Evolutionary conservation across 202 grass and related monocot genomes (phyloP), one percentile per base, ranked within the genome.

Genomic region (Alloteropsis angusta): DNA sequence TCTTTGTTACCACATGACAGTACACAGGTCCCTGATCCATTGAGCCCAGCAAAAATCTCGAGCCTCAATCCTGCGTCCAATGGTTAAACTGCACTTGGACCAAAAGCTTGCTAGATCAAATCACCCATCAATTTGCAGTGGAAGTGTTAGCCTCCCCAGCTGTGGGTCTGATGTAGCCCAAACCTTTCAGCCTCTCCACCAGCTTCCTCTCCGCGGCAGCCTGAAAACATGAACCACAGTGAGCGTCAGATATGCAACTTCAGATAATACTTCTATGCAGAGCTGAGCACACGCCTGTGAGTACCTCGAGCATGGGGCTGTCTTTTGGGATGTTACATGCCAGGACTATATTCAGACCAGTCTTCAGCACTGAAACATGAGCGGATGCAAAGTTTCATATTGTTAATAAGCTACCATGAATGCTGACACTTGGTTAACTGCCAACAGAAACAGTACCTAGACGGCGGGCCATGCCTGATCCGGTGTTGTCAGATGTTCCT

Each of bases 311-410:
- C 88, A 91, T 89, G 34, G 92, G 92, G 76, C 92, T 98, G 36
- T 95, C 92, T 80, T 95, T 98, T 38, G 89, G 95, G 79, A 95
- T 95, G 84, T 91, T 98, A 79, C 92, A 95, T 70, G 89, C 87
- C 32, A 93, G 64, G 50, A 95, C 84, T 63, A 98, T 86, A 71
- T 89, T 92, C 8, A 98, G 79, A 55, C 89, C 92, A 23, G 92
- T 89, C 87, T 89, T 95, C 65, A 87, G 35, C 57, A 93, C 95
- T 98, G 85, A 79, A 76, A 89, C 18, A 93, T 30, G 26, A 77
- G 60, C 30, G 15, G 1, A 65, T 9, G 21, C 62, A 60, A 76
- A 76, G 53, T 23, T 80, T 76, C 6, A 0, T 30, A 2, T 28
- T 65, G 54, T 71, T 56, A 32, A 32, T 32, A 65, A 34, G 25